Evolutionary conservation across 345 rosid species (phyloP), one percentile per base, ranked within the genome.

Genomic region (Citrus medica): DNA sequence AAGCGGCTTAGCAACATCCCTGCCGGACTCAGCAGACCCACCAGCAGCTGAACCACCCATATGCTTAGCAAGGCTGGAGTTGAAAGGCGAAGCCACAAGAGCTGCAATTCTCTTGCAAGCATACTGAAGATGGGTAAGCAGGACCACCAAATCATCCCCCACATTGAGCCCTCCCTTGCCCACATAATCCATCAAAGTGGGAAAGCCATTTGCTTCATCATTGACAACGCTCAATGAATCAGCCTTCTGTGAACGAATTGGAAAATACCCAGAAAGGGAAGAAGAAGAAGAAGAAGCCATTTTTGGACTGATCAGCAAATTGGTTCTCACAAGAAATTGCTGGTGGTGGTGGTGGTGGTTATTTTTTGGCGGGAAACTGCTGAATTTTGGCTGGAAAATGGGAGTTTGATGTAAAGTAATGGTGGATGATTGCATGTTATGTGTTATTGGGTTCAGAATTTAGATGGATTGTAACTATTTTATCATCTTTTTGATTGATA

Each of bases 61-160:
- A 58, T 84, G 91, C 68, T 90, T 87, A 33, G 90, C 84, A 7
- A 93, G 89, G 78, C 85, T 87, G 63, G 93, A 89, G 80, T 90
- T 90, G 82, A 80, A 95, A 79, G 98, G 98, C 74, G 98, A 95
- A 48, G 98, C 95, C 33, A 93, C 92, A 58, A 95, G 91, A 77
- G 93, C 92, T 53, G 95, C 95, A 63, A 95, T 91, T 87, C 89
- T 90, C 90, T 93, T 95, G 86, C 92, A 95, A 69, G 98, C 95
- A 82, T 90, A 90, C 85, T 90, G 95, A n/a, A 95, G 70, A 79
- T 95, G 98, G 56, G 89, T 81, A 70, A 92, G 85, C 82, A 95
- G 79, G 73, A 95, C 85, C 67, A 90, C 86, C 56, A 95, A 79
- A 69, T 93, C 98, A 84, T 89, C 95, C 56, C 90, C 91, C 79